Percentiles rank a stretch among this genome's conserved stretches.
phyloP scores from a whole-genome alignment of 345 rosid species.

The Theobroma cacao region DNA sequence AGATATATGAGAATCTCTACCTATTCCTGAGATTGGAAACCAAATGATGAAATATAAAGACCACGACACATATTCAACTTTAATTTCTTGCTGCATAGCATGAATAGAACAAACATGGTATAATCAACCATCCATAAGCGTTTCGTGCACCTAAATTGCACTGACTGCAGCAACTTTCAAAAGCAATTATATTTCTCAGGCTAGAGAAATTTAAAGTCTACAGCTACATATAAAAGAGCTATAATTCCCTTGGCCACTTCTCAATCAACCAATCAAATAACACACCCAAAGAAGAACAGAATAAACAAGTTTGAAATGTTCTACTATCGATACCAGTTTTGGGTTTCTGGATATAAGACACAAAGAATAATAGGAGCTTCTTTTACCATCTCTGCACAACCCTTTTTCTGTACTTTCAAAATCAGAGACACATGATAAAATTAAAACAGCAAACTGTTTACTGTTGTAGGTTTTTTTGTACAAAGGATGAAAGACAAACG shows the following conservation, averaged over 20 bases:
- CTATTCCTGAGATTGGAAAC: constrained; percentile 15
- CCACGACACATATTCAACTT: background rate
- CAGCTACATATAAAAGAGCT: background rate
- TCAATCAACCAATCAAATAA: background rate
- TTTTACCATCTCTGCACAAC: background rate
- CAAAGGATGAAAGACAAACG: background rate
- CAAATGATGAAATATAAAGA: background rate
- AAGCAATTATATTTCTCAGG: background rate
- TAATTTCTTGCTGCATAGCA: background rate
- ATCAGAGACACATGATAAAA: background rate
- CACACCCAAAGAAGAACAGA: background rate
- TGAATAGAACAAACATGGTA: background rate
- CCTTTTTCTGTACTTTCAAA: background rate
- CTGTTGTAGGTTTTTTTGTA: background rate
- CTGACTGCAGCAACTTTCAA: background rate
- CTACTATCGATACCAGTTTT: background rate
- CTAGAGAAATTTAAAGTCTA: background rate
- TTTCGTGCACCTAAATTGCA: background rate
- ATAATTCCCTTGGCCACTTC: background rate
- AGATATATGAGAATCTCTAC: constrained; percentile 4
- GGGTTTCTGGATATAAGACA: background rate
- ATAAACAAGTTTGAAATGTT: background rate
- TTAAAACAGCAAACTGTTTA: background rate
- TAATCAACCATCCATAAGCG: background rate
- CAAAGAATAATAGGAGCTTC: background rate